Conservation (phyloP, 768 basidiomycete genomes). For the Suillus clintonianus region DNA sequence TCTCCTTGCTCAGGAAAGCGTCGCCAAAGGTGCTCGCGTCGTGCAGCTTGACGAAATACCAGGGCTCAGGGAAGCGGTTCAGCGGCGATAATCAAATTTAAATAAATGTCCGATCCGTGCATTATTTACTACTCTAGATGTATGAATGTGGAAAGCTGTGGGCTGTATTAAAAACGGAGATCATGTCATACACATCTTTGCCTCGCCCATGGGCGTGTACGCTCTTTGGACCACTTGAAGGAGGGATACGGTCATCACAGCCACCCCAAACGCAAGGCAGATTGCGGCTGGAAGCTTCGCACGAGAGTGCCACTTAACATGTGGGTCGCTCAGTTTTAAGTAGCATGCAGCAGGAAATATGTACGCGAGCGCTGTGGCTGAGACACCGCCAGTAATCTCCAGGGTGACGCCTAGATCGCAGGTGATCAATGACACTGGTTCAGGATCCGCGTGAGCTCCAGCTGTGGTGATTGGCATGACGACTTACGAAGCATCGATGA, state of each 20-base stretch:
- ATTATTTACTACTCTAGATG: conserved; percentile 9
- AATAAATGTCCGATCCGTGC: neutral
- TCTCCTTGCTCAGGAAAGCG: conserved; percentile 69
- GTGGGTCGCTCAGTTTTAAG: conserved; percentile 65
- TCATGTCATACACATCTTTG: conserved; percentile 63
- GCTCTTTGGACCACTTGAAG: conserved; percentile 76
- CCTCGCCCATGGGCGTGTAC: conserved; percentile 71
- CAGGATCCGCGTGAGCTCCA: neutral
- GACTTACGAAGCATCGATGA: conserved; percentile 78
- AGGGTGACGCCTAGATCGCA: conserved; percentile 98
- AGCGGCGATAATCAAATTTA: conserved; percentile 15
- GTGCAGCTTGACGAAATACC: conserved; percentile 59
- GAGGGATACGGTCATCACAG: conserved; percentile 79
- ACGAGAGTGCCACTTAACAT: conserved; percentile 64
- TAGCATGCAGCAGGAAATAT: conserved; percentile 91
- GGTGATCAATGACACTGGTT: conserved; percentile 82
- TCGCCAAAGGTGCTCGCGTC: conserved; percentile 61
- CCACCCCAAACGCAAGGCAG: conserved; percentile 72
- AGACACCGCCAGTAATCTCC: conserved; percentile 97
- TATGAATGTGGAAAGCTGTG: conserved; percentile 20
- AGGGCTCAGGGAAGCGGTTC: conserved; percentile 50
- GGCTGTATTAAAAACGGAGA: neutral
- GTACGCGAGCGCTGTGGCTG: conserved; percentile 88
- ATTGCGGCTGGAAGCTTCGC: conserved; percentile 72
- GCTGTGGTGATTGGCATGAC: neutral